Evolutionary conservation across 176 grass and related monocot genomes (phyloP).

Genomic region (Canna indica): DNA sequence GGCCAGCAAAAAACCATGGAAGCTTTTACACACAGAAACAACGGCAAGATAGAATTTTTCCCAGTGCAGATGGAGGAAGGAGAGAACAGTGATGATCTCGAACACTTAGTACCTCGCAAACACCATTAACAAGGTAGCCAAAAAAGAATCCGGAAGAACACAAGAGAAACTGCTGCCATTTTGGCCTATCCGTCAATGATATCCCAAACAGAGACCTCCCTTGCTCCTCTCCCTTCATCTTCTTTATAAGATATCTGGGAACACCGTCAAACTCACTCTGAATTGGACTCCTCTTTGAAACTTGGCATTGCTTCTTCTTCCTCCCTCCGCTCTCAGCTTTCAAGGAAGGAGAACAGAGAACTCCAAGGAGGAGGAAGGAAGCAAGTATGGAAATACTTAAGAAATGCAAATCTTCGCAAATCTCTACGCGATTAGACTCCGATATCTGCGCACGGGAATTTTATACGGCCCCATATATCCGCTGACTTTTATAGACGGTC

Average conservation of each 20-base stretch:
- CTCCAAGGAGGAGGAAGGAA: not conserved
- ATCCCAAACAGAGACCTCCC: constrained; percentile 63
- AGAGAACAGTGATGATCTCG: not conserved
- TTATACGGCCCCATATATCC: not conserved
- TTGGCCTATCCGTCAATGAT: constrained; percentile 49
- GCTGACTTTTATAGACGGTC: not conserved
- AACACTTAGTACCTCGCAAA: constrained; percentile 57
- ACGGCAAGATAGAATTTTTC: too few relatives aligned
- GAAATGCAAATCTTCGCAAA: too few relatives aligned
- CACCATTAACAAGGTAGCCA: constrained; percentile 89
- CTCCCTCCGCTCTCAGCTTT: not conserved
- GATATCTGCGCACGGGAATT: too few relatives aligned
- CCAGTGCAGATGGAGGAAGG: not conserved
- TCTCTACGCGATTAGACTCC: too few relatives aligned
- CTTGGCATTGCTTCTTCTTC: not conserved
- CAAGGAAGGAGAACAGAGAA: not conserved
- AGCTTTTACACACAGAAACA: too few relatives aligned
- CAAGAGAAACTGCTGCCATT: constrained; percentile 88
- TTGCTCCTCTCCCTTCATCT: constrained; percentile 39
- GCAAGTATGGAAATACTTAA: not conserved
- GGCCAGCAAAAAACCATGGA: too few relatives aligned
- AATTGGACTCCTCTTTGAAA: not conserved
- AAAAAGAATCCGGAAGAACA: constrained; percentile 92
- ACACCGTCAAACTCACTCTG: constrained; percentile 12
- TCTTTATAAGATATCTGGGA: not conserved